Base-by-base conservation (phyloP, 177 flowering plant genomes). In the Vitis hybrid region DNA sequence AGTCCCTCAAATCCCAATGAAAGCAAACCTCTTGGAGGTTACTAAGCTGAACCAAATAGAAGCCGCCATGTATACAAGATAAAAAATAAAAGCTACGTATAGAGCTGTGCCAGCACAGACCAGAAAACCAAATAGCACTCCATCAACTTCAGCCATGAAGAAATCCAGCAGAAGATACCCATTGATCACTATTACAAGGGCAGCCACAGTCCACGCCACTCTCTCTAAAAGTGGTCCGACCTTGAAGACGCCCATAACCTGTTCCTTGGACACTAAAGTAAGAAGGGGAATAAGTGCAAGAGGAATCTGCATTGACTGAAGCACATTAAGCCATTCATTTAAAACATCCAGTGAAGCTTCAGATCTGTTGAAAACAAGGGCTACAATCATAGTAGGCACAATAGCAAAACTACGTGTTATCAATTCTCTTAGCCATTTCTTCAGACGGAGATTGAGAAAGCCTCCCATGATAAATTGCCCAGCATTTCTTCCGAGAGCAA, bases 391-490 rank as follows among this genome's bases (percentile, higher is more conserved):
- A 21, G 98, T 94, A 2, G 98, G 97, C 40, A 94, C 79, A 56
- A 94, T 92, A 0, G 98, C 98, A 80, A 85, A 92, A 74, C 97
- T 88, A 70, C 97, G 73, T 1, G 98, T 92, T 62, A 94, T 92
- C 66, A 92, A 69, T 2, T 97, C 85, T 74, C 98, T 82, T 72
- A 88, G 2, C 93, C 97, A 94, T 79, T 94, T 91, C 81, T 90
- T 92, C 73, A 94, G 49, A 13, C 88, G 86, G 2, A 92, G 88
- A 72, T 94, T 86, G 30, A 92, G 90, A 71, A 94, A 94, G n/a
- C 97, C 98, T 49, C 94, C 96, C 98, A 93, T 93, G 59, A 93
- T 93, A 73, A 93, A 93, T 78, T 93, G 98, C n/a, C 97, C 98
- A 48, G 98, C 97, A 78, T 91, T 21, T 21, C 24, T 21, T 21